Evolutionary conservation across 768 basidiomycete genomes (phyloP).

Genomic region (Grammothele lineata): DNA sequence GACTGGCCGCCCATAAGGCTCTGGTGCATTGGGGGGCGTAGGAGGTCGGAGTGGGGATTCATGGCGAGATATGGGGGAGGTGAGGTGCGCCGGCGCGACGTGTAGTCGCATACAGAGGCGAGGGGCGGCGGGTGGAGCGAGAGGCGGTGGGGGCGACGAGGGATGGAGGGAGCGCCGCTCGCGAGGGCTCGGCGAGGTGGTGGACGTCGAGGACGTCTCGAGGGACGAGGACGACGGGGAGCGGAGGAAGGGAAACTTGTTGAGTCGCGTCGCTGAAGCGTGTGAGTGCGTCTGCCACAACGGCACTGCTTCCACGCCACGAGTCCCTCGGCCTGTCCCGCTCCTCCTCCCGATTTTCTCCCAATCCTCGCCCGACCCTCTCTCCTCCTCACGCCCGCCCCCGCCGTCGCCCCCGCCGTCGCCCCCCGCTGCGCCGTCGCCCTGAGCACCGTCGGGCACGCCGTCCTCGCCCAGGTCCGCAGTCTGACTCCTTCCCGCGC

Average conservation of each 20-base stretch:
- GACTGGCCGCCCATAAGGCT: conserved; percentile 31
- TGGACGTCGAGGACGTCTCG: conserved; percentile 4
- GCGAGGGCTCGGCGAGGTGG: neutral
- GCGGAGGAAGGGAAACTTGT: conserved; percentile 13
- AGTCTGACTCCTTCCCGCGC: neutral
- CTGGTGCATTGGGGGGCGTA: conserved; percentile 39
- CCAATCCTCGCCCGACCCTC: conserved; percentile 9
- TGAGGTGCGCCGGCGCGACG: conserved; percentile 15
- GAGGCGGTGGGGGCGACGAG: neutral
- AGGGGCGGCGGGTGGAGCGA: neutral
- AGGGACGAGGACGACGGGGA: conserved; percentile 15
- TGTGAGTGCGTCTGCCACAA: conserved; percentile 19
- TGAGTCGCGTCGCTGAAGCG: conserved; percentile 14
- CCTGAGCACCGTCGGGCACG: neutral
- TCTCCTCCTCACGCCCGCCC: conserved; percentile 9
- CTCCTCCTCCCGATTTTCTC: conserved; percentile 19
- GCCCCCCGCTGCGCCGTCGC: neutral
- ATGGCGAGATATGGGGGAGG: conserved; percentile 27
- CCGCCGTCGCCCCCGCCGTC: neutral
- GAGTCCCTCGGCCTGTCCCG: conserved; percentile 3
- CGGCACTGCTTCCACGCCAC: conserved; percentile 12
- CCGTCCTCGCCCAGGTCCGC: neutral
- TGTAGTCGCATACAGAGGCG: conserved; percentile 16
- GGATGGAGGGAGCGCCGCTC: neutral
- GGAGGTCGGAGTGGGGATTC: conserved; percentile 48